Percentiles rank a stretch among this genome's conserved stretches.
Conservation (phyloP, 2,329 filamentous ascomycete genomes). For the Botrytis fragariae region DNA sequence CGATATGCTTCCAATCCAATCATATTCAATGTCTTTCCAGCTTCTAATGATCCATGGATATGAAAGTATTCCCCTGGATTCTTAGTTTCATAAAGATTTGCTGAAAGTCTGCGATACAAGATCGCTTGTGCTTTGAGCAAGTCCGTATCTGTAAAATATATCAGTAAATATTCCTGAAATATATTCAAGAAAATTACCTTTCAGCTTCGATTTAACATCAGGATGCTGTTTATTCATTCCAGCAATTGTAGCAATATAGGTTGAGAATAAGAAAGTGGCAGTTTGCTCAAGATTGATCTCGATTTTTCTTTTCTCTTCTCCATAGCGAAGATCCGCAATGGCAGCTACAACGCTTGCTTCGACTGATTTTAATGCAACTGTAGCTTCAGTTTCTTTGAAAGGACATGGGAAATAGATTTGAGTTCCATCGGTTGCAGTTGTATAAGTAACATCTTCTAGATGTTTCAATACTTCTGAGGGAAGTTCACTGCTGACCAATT, state of each 20-base stretch:
- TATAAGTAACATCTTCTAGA: slow-evolving; percentile 31
- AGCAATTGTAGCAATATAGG: slow-evolving; percentile 55
- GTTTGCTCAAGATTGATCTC: slow-evolving; percentile 53
- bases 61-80: slow-evolving; percentile 68
- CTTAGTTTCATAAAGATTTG: slow-evolving; percentile 68
- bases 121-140: slow-evolving; percentile 68
- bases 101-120: slow-evolving; percentile 68
- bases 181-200: slow-evolving; percentile 34
- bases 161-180: neutral
- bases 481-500: slow-evolving; percentile 27
- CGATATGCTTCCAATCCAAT: slow-evolving; percentile 62
- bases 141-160: slow-evolving; percentile 59
- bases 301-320: slow-evolving; percentile 44
- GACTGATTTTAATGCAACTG: slow-evolving; percentile 46
- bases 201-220: slow-evolving; percentile 47
- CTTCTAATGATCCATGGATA: slow-evolving; percentile 72
- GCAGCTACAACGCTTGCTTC: slow-evolving; percentile 53
- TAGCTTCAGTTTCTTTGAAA: slow-evolving; percentile 48
- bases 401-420: slow-evolving; percentile 47
- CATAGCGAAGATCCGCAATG: slow-evolving; percentile 55
- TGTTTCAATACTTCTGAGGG: slow-evolving; percentile 29
- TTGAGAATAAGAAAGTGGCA: slow-evolving; percentile 56
- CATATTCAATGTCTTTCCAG: slow-evolving; percentile 67
- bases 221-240: slow-evolving; percentile 50
- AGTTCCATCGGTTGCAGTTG: slow-evolving; percentile 31